Percentiles rank a stretch among this genome's conserved stretches.
phyloP scores from a whole-genome alignment of 164 flowering plant species.

The Aristolochia fimbriata region DNA sequence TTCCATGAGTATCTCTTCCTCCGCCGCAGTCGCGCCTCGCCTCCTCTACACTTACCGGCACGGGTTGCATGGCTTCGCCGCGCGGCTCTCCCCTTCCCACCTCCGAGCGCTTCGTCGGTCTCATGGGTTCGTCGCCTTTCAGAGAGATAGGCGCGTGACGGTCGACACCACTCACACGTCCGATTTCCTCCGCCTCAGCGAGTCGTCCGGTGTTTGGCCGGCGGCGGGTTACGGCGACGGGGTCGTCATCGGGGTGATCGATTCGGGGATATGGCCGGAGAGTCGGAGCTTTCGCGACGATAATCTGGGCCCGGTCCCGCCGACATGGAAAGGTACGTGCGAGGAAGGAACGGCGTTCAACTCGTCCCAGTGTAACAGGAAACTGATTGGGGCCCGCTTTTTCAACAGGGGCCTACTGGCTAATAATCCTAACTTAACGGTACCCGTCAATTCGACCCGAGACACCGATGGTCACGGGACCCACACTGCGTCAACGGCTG shows the following conservation, averaged over 20 bases:
- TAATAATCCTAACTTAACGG: slow-evolving; percentile 24
- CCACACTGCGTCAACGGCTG: slow-evolving; percentile 52
- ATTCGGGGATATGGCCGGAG: slow-evolving; percentile 81
- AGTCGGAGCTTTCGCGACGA: slow-evolving; percentile 53
- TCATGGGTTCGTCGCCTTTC: slow-evolving; percentile 38
- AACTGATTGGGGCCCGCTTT: slow-evolving; percentile 63
- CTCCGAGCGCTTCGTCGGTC: slow-evolving; percentile 23
- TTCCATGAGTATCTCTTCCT: too few relatives aligned
- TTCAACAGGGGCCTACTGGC: slow-evolving; percentile 51
- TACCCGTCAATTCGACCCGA: slow-evolving; percentile 45
- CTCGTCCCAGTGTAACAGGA: slow-evolving; percentile 56
- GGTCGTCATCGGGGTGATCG: slow-evolving; percentile 59
- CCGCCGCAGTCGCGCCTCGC: slow-evolving; percentile 9
- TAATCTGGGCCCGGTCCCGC: slow-evolving; percentile 41
- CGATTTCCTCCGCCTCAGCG: slow-evolving; percentile 42
- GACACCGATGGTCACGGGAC: slow-evolving; percentile 59
- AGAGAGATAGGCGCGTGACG: slow-evolving; percentile 28
- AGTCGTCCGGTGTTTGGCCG: slow-evolving; percentile 39
- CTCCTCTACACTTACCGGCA: slow-evolving; percentile 37
- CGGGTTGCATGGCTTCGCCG: slow-evolving; percentile 56
- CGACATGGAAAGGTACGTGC: slow-evolving; percentile 62
- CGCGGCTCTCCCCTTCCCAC: slow-evolving; percentile 36
- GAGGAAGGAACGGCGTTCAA: slow-evolving; percentile 36
- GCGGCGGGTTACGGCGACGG: slow-evolving; percentile 35
- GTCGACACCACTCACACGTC: slow-evolving; percentile 49